Percentiles rank a stretch among this genome's conserved stretches.
These are phyloP conservation scores for Coprinopsis marcescibilis DNA, from an alignment of 768 basidiomycete species.

Conservation along the genomic window DNA sequence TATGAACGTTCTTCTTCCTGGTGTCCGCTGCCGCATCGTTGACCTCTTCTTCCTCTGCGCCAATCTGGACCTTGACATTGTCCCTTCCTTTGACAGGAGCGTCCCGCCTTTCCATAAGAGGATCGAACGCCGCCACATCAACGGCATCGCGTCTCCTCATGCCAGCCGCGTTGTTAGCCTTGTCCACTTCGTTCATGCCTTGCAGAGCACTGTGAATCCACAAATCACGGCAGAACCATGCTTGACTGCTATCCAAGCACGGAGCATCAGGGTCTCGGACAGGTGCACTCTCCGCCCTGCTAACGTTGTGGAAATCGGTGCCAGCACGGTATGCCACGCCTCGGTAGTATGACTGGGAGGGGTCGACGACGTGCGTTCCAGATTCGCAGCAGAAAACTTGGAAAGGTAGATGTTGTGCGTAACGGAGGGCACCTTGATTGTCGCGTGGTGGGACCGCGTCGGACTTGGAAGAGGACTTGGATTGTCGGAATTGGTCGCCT, in stretches of 20 bases:
- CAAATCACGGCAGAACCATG: conserved; percentile 96
- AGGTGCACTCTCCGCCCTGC: conserved; percentile 47
- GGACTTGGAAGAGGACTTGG: conserved; percentile 86
- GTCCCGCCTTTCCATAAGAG: conserved; percentile 23
- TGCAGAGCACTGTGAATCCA: conserved; percentile 88
- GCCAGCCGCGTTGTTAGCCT: conserved; percentile 30
- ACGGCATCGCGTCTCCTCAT: conserved; percentile 26
- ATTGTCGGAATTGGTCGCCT: conserved; percentile 96
- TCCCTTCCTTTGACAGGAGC: conserved; percentile 16
- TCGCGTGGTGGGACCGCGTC: conserved; percentile 94
- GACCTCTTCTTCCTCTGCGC: conserved; percentile 27
- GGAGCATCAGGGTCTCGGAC: conserved; percentile 71
- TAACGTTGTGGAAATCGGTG: conserved; percentile 74
- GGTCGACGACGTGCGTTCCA: conserved; percentile 95
- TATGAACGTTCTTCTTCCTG: conserved; percentile 24
- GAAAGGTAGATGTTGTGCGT: conserved; percentile 90
- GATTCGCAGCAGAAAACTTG: conserved; percentile 99
- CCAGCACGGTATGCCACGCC: conserved; percentile 84
- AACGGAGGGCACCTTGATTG: conserved; percentile 70
- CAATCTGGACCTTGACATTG: conserved; percentile 28
- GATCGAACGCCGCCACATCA: conserved; percentile 31
- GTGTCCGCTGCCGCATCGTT: conserved; percentile 26
- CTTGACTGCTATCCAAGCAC: conserved; percentile 94
- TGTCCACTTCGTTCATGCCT: conserved; percentile 56
- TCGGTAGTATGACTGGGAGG: conserved; percentile 91